A percentile compares a stretch with the other conserved stretches of the same genome.
These are phyloP conservation scores for Corynascus novoguineensis DNA, from an alignment of 495 filamentous ascomycete genomes.

Conservation along the genomic window DNA sequence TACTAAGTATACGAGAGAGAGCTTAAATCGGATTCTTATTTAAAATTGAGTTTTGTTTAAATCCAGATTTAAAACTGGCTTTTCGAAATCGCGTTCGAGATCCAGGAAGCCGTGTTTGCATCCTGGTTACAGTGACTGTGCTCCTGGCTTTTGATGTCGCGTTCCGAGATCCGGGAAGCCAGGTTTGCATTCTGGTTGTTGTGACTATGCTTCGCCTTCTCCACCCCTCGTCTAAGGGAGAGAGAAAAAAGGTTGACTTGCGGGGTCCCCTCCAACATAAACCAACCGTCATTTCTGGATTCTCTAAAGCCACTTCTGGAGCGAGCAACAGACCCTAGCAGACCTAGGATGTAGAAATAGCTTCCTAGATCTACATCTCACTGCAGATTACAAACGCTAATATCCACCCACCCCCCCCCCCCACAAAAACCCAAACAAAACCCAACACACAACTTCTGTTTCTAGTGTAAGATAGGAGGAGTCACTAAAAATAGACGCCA, in stretches of 20 bases:
- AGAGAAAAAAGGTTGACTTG: not conserved
- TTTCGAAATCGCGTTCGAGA: not conserved
- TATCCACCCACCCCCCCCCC: too few relatives aligned
- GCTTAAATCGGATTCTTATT: not conserved
- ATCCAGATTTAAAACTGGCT: not conserved
- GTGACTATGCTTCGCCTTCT: not conserved
- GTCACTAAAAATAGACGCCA: too few relatives aligned
- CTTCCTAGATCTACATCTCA: not conserved
- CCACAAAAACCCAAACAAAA: too few relatives aligned
- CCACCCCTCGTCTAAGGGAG: not conserved
- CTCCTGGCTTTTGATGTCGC: too few relatives aligned
- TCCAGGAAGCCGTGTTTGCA: not conserved
- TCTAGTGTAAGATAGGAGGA: too few relatives aligned
- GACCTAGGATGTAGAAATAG: not conserved
- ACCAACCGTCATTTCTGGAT: not conserved
- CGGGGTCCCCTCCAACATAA: not conserved
- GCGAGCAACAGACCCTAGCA: not conserved
- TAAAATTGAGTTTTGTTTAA: not conserved
- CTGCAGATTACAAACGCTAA: too few relatives aligned
- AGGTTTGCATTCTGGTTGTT: not conserved
- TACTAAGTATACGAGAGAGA: not conserved
- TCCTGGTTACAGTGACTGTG: not conserved
- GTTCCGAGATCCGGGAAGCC: not conserved
- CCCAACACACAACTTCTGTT: too few relatives aligned
- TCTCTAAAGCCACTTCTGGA: not conserved